Conservation (phyloP, 2,329 filamentous ascomycete genomes). For the Penicillium crustosum region DNA sequence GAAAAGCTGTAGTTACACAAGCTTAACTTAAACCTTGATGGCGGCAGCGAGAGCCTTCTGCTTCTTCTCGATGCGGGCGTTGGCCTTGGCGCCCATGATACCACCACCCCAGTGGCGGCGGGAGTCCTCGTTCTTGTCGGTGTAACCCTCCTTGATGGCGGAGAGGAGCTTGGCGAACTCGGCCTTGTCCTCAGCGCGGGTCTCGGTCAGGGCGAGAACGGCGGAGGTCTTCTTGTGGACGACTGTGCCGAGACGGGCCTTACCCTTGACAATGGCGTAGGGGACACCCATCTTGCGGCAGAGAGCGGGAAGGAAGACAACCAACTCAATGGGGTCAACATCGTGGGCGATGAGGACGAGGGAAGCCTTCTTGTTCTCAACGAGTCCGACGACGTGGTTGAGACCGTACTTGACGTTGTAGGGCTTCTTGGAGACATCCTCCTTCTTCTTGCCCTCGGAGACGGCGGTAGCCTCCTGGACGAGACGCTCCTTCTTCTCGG, state of each 20-base stretch:
- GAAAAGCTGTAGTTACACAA: constrained; percentile 14
- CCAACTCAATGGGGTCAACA: constrained; percentile 98
- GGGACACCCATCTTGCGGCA: constrained; percentile 99
- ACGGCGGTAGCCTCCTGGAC: constrained; percentile 97
- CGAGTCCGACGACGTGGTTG: constrained; percentile 96
- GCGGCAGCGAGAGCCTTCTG: constrained; percentile 89
- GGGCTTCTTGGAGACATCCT: constrained; percentile 99
- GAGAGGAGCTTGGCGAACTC: constrained; percentile 97
- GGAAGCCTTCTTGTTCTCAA: constrained; percentile 99
- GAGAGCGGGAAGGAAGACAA: constrained; percentile 97
- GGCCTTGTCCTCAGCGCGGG: constrained; percentile 95
- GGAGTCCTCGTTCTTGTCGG: constrained; percentile 89
- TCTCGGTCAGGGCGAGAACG: constrained; percentile 92
- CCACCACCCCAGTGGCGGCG: constrained; percentile 98
- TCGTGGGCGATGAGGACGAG: constrained; percentile 99
- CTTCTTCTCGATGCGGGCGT: constrained; percentile 75
- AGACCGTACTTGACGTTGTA: constrained; percentile 99
- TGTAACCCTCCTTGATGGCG: constrained; percentile 96
- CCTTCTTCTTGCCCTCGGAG: constrained; percentile 99
- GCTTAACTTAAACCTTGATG: constrained; percentile 96
- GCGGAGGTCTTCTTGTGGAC: constrained; percentile 99
- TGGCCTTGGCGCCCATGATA: constrained; percentile 98
- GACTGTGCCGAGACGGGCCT: constrained; percentile 97
- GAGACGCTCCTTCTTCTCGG: constrained; percentile 99
- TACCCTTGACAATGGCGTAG: constrained; percentile 99